Conservation (phyloP, 306 rosid species). For the Benincasa hispida region DNA sequence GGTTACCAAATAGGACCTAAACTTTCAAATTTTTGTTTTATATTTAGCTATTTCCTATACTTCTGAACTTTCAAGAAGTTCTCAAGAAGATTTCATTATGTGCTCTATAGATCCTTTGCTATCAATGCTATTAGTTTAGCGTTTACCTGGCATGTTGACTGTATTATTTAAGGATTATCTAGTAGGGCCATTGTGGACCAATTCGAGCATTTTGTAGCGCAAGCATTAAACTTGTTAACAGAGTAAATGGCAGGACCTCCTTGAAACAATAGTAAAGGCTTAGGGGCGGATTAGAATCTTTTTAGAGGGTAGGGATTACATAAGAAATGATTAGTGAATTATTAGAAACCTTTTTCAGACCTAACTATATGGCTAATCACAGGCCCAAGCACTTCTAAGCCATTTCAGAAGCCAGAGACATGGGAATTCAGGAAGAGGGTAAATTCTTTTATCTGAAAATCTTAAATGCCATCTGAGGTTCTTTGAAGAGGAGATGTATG, state of each 20-base stretch:
- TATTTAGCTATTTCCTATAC: background rate
- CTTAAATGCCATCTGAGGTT: background rate
- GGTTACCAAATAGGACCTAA: background rate
- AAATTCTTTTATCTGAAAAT: conserved; percentile 12
- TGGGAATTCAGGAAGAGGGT: conserved; percentile 79
- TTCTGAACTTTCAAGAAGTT: too few relatives aligned
- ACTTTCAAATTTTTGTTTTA: background rate
- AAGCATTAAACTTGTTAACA: background rate
- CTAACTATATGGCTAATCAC: background rate
- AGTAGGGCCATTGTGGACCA: background rate
- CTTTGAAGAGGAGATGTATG: background rate
- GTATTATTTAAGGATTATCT: too few relatives aligned
- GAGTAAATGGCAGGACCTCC: background rate
- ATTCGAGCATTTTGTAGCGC: background rate
- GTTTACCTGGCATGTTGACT: too few relatives aligned
- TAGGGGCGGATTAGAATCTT: background rate
- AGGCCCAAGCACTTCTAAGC: conserved; percentile 94
- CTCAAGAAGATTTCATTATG: too few relatives aligned
- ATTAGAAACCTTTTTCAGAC: too few relatives aligned
- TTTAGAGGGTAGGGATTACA: background rate
- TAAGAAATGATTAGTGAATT: too few relatives aligned
- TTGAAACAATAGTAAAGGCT: background rate
- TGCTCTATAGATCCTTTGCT: too few relatives aligned
- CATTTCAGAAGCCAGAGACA: conserved; percentile 89
- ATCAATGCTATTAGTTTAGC: background rate